phyloP scores from a whole-genome alignment of 2,329 filamentous ascomycete genomes.

The Dothideomycetidae sp. region DNA sequence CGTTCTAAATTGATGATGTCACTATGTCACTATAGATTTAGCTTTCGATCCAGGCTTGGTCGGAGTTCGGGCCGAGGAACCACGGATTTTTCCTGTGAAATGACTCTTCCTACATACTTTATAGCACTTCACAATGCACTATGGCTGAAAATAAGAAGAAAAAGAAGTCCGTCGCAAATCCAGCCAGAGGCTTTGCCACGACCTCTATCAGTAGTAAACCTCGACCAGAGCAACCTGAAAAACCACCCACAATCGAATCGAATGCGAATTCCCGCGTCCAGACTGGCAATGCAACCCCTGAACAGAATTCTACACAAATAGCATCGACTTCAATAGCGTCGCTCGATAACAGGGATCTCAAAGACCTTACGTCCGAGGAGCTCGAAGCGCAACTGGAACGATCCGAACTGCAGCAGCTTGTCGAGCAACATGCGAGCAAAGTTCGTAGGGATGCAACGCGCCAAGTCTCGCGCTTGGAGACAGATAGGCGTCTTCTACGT shows the following conservation, averaged over 20 bases:
- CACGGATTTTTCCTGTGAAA: no score
- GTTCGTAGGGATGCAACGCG: constrained; percentile 65
- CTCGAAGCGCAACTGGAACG: constrained; percentile 80
- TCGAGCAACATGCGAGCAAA: constrained; percentile 72
- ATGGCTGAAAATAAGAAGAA: constrained; percentile 53
- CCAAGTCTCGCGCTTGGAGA: constrained; percentile 65
- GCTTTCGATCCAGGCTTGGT: no score
- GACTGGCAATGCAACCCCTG: constrained; percentile 12
- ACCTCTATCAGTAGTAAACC: constrained; percentile 67
- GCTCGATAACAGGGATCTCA: constrained; percentile 22
- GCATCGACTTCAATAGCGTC: constrained; percentile 15
- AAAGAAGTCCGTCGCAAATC: constrained; percentile 77
- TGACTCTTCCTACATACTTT: no score
- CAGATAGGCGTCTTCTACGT: constrained; percentile 69
- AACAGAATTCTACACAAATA: constrained; percentile 15
- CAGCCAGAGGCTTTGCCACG: constrained; percentile 83
- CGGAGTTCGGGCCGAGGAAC: no score
- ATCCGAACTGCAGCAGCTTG: constrained; percentile 73
- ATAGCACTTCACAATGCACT: no score
- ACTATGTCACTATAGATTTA: no score
- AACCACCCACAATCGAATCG: constrained; percentile 18
- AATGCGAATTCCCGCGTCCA: background rate
- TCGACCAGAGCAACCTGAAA: constrained; percentile 34
- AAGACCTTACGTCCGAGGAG: constrained; percentile 64
- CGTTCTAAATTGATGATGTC: no score